A percentile compares a stretch with the other conserved stretches of the same genome.
Evolutionary conservation across 2,329 filamentous ascomycete genomes (phyloP).

Genomic region (Penicillium sp.): DNA sequence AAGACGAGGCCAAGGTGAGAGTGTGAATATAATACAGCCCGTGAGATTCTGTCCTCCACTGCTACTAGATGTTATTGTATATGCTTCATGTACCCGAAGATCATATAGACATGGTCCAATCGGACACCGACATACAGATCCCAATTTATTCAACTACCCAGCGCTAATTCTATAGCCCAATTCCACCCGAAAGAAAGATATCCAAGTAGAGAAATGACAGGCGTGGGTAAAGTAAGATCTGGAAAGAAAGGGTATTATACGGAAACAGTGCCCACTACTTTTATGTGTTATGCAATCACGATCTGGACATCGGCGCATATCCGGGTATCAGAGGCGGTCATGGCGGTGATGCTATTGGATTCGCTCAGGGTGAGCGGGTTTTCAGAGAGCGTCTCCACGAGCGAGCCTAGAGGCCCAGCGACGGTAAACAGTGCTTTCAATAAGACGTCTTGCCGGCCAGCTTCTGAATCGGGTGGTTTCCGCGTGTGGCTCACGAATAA

Average conservation of each 20-base stretch:
- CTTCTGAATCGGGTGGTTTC: slow-evolving; percentile 24
- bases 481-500: slow-evolving; percentile 40
- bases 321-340: slow-evolving; percentile 28
- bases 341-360: slow-evolving; percentile 28
- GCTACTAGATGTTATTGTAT: background rate
- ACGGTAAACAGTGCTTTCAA: slow-evolving; percentile 45
- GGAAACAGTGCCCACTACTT: background rate
- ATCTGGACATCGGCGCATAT: slow-evolving; percentile 34
- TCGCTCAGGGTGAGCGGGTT: slow-evolving; percentile 37
- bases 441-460: slow-evolving; percentile 32
- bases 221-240: background rate
- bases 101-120: background rate
- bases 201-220: background rate
- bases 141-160: background rate
- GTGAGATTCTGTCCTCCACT: background rate
- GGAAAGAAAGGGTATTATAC: slow-evolving; percentile 2
- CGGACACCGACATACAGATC: background rate
- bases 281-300: slow-evolving; percentile 36
- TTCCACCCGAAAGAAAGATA: slow-evolving; percentile 6
- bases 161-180: slow-evolving; percentile 4
- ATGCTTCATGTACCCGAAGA: background rate
- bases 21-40: no score
- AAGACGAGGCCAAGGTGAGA: no score
- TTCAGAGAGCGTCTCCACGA: slow-evolving; percentile 40
- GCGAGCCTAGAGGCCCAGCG: slow-evolving; percentile 34